These are phyloP conservation scores for Acer campestre DNA, from an alignment of 345 rosid species.

Conservation along the genomic window DNA sequence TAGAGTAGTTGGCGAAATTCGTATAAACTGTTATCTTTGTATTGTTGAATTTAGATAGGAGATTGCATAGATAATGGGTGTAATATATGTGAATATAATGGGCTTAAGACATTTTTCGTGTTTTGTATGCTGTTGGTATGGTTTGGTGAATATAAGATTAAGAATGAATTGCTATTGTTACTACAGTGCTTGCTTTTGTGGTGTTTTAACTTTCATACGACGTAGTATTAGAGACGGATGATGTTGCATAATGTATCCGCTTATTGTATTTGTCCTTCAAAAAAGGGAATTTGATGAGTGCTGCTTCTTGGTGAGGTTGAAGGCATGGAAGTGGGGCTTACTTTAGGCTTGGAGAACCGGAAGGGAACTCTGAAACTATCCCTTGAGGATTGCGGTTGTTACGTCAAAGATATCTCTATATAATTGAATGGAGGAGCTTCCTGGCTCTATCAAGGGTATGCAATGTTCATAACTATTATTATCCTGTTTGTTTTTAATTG, in stretches of 20 bases:
- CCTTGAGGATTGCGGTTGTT: conserved; percentile 76
- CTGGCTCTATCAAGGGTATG: conserved; percentile 98
- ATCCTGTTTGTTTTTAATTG: neutral
- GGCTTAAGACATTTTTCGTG: neutral
- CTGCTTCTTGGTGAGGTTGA: conserved; percentile 80
- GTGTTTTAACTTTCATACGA: neutral
- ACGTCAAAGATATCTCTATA: conserved; percentile 68
- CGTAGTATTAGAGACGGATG: neutral
- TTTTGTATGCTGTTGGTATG: too few relatives aligned
- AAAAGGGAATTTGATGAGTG: conserved; percentile 50
- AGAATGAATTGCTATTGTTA: neutral
- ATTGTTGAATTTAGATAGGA: neutral
- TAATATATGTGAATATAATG: neutral
- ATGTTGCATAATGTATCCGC: conserved; percentile 10
- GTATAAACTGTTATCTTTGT: neutral
- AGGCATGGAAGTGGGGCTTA: conserved; percentile 96
- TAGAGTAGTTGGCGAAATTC: neutral
- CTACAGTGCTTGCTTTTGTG: neutral
- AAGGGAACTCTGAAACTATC: conserved; percentile 77
- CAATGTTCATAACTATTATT: neutral
- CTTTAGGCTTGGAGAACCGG: conserved; percentile 72
- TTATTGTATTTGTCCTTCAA: conserved; percentile 29
- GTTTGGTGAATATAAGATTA: neutral
- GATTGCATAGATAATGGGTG: neutral
- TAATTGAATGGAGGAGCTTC: conserved; percentile 91